Conservation (phyloP, 495 filamentous ascomycete species). For the Pseudomonodictys pantanalensis region DNA sequence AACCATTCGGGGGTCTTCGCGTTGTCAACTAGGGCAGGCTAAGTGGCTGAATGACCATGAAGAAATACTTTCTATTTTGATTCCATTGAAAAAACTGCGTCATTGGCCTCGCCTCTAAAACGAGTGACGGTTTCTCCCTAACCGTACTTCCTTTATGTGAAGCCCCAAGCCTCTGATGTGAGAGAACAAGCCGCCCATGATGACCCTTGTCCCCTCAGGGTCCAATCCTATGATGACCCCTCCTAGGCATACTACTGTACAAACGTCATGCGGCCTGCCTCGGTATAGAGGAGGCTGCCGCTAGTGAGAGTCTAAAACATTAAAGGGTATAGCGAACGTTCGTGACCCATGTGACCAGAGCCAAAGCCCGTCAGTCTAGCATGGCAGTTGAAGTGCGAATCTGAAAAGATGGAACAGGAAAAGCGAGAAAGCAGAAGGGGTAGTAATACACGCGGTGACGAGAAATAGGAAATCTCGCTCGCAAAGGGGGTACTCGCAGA, state of each 20-base stretch:
- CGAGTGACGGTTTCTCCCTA: not conserved
- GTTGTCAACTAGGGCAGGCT: not conserved
- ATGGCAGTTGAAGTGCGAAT: not conserved
- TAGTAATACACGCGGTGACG: conserved; percentile 19
- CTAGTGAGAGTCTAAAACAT: conserved; percentile 36
- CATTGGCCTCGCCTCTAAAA: conserved; percentile 2
- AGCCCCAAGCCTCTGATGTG: not conserved
- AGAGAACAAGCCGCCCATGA: not conserved
- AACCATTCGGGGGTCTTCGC: not conserved
- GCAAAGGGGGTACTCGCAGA: conserved; percentile 19
- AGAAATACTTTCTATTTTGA: not conserved
- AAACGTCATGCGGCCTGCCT: conserved; percentile 10
- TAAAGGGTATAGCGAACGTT: conserved; percentile 35
- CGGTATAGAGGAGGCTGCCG: not conserved
- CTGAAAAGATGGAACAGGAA: not conserved
- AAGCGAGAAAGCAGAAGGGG: not conserved
- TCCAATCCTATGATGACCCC: not conserved
- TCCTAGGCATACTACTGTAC: conserved; percentile 27
- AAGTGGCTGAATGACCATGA: not conserved
- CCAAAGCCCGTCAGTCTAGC: not conserved
- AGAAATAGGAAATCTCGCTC: conserved; percentile 7
- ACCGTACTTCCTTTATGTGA: too few species aligned
- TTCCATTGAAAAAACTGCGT: not conserved
- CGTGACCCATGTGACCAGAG: not conserved
- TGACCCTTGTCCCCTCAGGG: not conserved